Percentiles rank a stretch among this genome's conserved stretches.
Conservation (phyloP, 2,329 filamentous ascomycete genomes). For the Claviceps humidiphila region DNA sequence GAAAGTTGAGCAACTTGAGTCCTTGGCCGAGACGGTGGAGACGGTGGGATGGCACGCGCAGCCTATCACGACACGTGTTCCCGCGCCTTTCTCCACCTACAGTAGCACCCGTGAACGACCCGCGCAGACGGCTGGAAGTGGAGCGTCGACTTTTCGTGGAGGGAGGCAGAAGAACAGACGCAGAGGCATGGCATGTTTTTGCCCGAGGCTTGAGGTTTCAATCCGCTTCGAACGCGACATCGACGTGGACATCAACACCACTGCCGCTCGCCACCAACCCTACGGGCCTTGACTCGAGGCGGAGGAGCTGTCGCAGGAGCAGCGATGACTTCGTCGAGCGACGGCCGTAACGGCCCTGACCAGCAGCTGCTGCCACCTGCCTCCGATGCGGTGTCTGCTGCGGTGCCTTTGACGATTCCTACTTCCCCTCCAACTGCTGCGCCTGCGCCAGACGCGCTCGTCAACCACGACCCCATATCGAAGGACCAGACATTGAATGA, state of each 20-base stretch:
- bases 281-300: constrained; percentile 20
- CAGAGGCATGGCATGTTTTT: constrained; percentile 7
- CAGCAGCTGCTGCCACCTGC: not conserved
- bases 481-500: not conserved
- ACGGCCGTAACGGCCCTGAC: constrained; percentile 21
- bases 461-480: not conserved
- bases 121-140: not conserved
- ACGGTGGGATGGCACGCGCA: not conserved
- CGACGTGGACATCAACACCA: constrained; percentile 2
- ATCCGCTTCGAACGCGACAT: not conserved
- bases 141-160: not conserved
- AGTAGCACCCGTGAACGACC: not conserved
- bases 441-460: not conserved
- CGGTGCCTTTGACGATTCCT: not conserved
- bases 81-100: not conserved
- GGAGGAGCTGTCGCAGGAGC: constrained; percentile 42
- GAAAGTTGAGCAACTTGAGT: too few relatives aligned
- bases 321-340: constrained; percentile 50
- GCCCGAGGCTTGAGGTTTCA: constrained; percentile 9
- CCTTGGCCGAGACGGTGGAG: not conserved
- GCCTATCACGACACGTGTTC: constrained; percentile 13
- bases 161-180: not conserved
- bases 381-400: not conserved
- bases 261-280: not conserved
- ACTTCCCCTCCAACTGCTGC: constrained; percentile 1